Evolutionary conservation across 2,329 filamentous ascomycete genomes (phyloP).

Genomic region (Fusarium metavorans): DNA sequence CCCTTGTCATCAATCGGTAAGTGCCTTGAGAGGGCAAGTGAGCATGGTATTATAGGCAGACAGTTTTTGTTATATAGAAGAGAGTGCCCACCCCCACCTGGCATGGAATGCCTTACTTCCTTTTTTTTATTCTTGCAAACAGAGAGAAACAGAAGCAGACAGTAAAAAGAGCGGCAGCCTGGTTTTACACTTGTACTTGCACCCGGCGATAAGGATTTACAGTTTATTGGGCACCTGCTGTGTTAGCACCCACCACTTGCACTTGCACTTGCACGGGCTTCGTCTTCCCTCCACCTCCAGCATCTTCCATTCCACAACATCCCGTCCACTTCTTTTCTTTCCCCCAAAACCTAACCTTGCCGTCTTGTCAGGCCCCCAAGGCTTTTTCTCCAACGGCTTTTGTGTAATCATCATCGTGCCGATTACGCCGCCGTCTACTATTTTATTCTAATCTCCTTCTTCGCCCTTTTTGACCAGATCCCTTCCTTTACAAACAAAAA

Average conservation of each 20-base stretch:
- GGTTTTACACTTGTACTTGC: neutral
- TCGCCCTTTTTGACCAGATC: neutral
- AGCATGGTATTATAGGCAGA: neutral
- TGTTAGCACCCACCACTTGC: neutral
- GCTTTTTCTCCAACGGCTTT: conserved; percentile 20
- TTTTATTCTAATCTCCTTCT: neutral
- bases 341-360: conserved; percentile 3
- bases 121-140: conserved; percentile 17
- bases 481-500: neutral
- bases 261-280: neutral
- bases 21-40: neutral
- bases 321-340: conserved; percentile 7
- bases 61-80: neutral
- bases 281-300: conserved; percentile 21
- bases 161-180: conserved; percentile 28
- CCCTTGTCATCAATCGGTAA: conserved; percentile 19
- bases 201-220: conserved; percentile 35
- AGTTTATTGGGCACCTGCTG: conserved; percentile 21
- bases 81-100: neutral
- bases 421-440: neutral
- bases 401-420: neutral
- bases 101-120: conserved; percentile 11
- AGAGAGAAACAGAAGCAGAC: neutral
- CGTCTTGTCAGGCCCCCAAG: conserved; percentile 7
- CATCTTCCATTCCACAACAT: conserved; percentile 16